Evolutionary conservation across 106 monocot genomes (phyloP).

Genomic region (Gastrodia elata): DNA sequence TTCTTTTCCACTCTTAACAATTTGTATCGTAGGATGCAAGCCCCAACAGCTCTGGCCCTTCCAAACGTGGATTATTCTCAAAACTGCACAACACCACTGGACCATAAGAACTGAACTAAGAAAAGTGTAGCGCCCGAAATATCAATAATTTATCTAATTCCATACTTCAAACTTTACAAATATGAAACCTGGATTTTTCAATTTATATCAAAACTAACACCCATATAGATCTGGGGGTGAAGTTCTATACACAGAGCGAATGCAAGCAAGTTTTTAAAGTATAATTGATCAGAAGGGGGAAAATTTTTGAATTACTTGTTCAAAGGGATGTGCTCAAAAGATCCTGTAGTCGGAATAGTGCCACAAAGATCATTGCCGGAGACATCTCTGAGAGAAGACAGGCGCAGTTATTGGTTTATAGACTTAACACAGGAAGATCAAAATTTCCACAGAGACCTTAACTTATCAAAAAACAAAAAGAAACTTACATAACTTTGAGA

Average conservation of each 20-base stretch:
- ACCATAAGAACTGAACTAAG: no score
- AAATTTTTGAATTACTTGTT: constrained; percentile 61
- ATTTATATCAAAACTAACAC: no score
- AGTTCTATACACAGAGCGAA: no score
- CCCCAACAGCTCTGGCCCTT: constrained; percentile 25
- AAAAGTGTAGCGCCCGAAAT: no score
- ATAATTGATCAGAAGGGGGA: not conserved
- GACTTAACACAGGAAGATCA: not conserved
- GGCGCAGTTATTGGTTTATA: not conserved
- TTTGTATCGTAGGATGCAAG: constrained; percentile 23
- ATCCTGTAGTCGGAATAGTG: constrained; percentile 86
- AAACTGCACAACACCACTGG: constrained; percentile 19
- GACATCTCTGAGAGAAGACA: constrained; percentile 56
- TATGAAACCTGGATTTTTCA: no score
- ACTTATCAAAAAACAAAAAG: not conserved
- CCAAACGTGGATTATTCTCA: constrained; percentile 23
- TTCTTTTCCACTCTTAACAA: constrained; percentile 2
- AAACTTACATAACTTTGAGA: constrained; percentile 95
- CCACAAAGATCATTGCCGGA: constrained; percentile 90
- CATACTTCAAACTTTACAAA: no score
- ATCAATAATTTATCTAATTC: no score
- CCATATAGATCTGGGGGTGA: no score
- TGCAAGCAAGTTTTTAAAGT: no score
- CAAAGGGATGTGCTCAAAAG: constrained; percentile 86
- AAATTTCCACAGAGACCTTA: not conserved